A percentile compares a stretch with the other conserved stretches of the same genome.
These are phyloP conservation scores for Acanthamoeba lenticulata DNA, from an alignment of 208 protist genomes.

Conservation along the genomic window DNA sequence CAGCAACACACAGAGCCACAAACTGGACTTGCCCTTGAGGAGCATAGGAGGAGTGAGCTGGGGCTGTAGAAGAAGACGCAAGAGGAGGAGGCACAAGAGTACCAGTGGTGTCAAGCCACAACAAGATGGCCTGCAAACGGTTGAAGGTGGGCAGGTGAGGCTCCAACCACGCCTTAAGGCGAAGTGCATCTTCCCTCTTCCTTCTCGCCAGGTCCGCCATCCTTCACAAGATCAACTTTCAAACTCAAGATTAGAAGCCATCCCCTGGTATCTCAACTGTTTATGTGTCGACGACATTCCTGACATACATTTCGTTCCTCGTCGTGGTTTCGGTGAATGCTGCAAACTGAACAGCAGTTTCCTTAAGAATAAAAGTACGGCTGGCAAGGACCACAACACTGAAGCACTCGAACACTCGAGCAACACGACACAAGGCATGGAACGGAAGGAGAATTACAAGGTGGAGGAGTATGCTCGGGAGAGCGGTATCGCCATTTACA, in stretches of 20 bases:
- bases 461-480: neutral
- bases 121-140: slow-evolving; percentile 5
- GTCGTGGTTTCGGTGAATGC: neutral
- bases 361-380: too few relatives aligned
- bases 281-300: too few relatives aligned
- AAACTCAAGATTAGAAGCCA: too few relatives aligned
- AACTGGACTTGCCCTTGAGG: slow-evolving; percentile 15
- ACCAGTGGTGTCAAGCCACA: slow-evolving; percentile 55
- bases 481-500: neutral
- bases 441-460: neutral
- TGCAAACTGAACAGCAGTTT: too few relatives aligned
- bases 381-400: too few relatives aligned
- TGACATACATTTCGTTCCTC: neutral
- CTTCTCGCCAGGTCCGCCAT: slow-evolving; percentile 31
- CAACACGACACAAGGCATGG: too few relatives aligned
- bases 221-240: neutral
- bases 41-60: neutral
- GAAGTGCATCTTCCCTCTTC: slow-evolving; percentile 28
- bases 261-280: too few relatives aligned
- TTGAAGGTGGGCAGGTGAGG: neutral
- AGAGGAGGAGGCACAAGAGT: neutral
- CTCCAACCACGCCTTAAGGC: neutral
- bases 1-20: neutral
- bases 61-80: neutral
- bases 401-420: too few relatives aligned